Base-by-base conservation (phyloP, 2,329 filamentous ascomycete species). In the Stromatinia cepivora region DNA sequence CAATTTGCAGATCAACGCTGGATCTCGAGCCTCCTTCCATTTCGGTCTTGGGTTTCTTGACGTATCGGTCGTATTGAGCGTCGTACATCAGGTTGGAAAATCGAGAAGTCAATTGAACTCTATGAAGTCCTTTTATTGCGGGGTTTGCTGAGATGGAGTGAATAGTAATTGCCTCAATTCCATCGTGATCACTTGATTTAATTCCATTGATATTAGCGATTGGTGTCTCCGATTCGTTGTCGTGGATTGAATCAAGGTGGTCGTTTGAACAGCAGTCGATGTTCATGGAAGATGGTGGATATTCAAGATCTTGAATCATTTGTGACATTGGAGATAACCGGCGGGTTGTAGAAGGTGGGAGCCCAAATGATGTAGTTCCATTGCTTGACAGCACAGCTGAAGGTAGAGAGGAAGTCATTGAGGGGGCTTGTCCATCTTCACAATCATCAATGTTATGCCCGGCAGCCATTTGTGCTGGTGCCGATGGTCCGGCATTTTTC, bases 71-170 rank as follows among this genome's bases (percentile, higher is more conserved):
- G 17, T 3, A 52, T 39, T 36, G 31, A 42, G 61, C 34, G 17
- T 53, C 61, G 5, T 64, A 64, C 9, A 22, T 36, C 6, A 64
- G 34, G n/a, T 64, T 64, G n/a, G 46, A 34, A 42, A 52, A 52
- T 28, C 46, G 34, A 2, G 61, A 52, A 1, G 15, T 42, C 15
- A 28, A 20, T 39, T 52, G 46, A 53, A 22, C 10, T 28, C 5
- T 4, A 39, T 63, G 9, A 52, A 22, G 17, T 52, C 9, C n/a
- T 52, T 42, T 39, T 8, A 15, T 22, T 22, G 45, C 10, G 22
- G 46, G 46, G 22, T 20, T 46, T 50, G 61, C 9, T 20, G 46
- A 28, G 5, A 20, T 28, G 1, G 46, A 25, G 61, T 64, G 34
- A 42, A 64, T 64, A 22, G n/a, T n/a, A 11, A 42, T 20, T 1